Evolutionary conservation across 345 rosid species (phyloP).

Genomic region (Populus pruinosa): DNA sequence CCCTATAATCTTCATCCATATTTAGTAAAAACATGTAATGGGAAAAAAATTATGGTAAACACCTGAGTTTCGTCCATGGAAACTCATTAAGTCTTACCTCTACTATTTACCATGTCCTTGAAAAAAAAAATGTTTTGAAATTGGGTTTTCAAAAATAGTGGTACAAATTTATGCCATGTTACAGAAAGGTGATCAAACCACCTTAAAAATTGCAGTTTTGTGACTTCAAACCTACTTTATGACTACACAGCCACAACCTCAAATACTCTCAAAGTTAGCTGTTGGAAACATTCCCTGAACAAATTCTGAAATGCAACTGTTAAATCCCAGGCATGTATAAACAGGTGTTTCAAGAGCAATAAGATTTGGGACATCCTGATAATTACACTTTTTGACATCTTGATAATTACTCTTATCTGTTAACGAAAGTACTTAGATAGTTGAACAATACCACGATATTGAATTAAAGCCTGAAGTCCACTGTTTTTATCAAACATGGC

Average conservation of each 20-base stretch:
- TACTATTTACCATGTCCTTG: background rate
- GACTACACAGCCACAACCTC: background rate
- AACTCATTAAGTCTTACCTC: background rate
- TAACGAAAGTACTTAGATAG: background rate
- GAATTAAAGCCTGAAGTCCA: slow-evolving; percentile 88
- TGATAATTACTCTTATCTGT: background rate
- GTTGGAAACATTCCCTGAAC: background rate
- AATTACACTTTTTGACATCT: background rate
- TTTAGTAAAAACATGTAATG: background rate
- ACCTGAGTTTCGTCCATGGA: background rate
- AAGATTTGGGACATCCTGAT: background rate
- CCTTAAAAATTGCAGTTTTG: background rate
- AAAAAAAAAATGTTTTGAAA: background rate
- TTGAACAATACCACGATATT: slow-evolving; percentile 57
- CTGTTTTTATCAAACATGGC: slow-evolving; percentile 99
- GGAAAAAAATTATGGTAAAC: background rate
- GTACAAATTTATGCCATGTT: background rate
- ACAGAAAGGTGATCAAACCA: background rate
- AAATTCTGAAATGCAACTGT: background rate
- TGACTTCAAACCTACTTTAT: background rate
- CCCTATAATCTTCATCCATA: background rate
- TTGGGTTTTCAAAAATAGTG: background rate
- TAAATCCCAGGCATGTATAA: background rate
- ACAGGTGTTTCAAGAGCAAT: background rate
- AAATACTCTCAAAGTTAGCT: background rate